These are phyloP conservation scores for Trichoderma polysporum DNA, from an alignment of 2,329 filamentous ascomycete species.

Conservation along the genomic window DNA sequence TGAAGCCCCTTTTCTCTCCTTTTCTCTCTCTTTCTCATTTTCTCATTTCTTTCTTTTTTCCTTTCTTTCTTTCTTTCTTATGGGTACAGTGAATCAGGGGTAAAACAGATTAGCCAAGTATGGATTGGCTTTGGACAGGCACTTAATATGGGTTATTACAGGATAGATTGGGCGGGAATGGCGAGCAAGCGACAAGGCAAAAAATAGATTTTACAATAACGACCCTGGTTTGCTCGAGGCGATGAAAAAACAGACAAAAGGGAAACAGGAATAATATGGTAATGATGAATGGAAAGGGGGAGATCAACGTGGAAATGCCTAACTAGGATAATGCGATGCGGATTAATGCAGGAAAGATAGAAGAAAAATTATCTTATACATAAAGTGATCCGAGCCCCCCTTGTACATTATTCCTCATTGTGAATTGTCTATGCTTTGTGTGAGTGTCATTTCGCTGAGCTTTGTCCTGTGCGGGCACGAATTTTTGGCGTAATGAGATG, in stretches of 20 bases:
- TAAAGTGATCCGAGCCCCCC: neutral
- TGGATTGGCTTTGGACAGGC: neutral
- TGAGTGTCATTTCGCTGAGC: neutral
- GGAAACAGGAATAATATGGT: neutral
- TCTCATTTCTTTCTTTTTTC: neutral
- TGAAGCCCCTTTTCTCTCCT: neutral
- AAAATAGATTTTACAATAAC: conserved; percentile 9
- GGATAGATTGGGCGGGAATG: conserved; percentile 10
- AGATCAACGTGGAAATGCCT: neutral
- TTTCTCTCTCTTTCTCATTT: neutral
- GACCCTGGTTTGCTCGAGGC: neutral
- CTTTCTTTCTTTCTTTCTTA: neutral
- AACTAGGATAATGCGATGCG: neutral
- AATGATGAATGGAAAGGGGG: neutral
- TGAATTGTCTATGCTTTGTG: neutral
- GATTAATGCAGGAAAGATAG: neutral
- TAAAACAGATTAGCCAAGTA: conserved; percentile 4
- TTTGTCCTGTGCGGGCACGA: neutral
- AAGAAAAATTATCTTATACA: neutral
- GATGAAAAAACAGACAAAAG: neutral
- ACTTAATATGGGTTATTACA: neutral
- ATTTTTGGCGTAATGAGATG: neutral
- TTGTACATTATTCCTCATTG: neutral
- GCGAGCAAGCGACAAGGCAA: neutral
- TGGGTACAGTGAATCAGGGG: neutral